Conservation (phyloP, 2,329 filamentous ascomycete species). For the Grosmannia clavigera region DNA sequence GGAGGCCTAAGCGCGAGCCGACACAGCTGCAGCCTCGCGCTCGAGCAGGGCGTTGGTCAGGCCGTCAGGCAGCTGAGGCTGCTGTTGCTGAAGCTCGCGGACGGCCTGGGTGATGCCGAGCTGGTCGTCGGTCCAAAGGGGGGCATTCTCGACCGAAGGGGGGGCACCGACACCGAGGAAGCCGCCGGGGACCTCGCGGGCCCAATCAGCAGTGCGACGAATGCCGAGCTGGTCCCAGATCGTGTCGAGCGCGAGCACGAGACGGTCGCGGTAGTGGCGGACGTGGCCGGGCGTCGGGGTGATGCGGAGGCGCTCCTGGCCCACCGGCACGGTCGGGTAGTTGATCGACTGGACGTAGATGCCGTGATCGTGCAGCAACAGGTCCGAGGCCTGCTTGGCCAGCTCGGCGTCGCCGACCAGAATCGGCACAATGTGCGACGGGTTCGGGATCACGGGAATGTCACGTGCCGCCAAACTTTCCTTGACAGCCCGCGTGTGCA, state of each 20-base stretch:
- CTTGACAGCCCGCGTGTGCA: constrained; percentile 93
- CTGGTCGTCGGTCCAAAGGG: constrained; percentile 90
- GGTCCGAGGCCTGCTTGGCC: constrained; percentile 83
- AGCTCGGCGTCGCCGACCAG: constrained; percentile 89
- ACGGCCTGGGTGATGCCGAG: constrained; percentile 60
- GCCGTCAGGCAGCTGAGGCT: constrained; percentile 19
- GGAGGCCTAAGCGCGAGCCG: neutral
- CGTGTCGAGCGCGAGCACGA: constrained; percentile 70
- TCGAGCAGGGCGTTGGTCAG: constrained; percentile 49
- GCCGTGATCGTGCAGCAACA: constrained; percentile 76
- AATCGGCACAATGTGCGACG: constrained; percentile 88
- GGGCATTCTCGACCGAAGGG: constrained; percentile 44
- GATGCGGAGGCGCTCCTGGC: constrained; percentile 92
- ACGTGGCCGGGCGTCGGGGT: constrained; percentile 91
- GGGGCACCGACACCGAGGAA: constrained; percentile 87
- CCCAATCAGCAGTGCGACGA: constrained; percentile 90
- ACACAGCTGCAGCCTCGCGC: constrained; percentile 25
- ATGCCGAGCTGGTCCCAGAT: constrained; percentile 84
- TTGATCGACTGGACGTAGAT: constrained; percentile 99
- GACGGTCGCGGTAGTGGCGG: constrained; percentile 71
- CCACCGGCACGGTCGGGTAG: constrained; percentile 93
- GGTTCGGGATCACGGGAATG: constrained; percentile 96
- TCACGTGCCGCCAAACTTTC: constrained; percentile 63
- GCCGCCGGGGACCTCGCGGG: constrained; percentile 57
- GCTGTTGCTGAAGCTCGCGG: constrained; percentile 35